A percentile compares a stretch with the other conserved stretches of the same genome.
These are phyloP conservation scores for Xylaria sp. DNA, from an alignment of 2,329 filamentous ascomycete genomes.

Conservation along the genomic window DNA sequence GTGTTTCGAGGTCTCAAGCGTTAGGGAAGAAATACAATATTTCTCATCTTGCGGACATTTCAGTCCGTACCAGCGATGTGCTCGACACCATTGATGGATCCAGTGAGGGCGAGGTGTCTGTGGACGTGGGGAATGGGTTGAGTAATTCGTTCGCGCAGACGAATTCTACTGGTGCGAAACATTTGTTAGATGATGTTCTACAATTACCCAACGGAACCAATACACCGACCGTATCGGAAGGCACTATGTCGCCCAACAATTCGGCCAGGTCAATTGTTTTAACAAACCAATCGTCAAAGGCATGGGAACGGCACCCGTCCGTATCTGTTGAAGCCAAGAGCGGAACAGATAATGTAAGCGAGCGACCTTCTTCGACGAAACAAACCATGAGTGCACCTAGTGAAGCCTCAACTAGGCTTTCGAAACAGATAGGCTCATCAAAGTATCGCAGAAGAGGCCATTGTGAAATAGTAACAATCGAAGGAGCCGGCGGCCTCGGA, in stretches of 20 bases:
- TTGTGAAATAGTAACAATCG: conserved; percentile 67
- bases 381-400: conserved; percentile 43
- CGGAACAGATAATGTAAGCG: conserved; percentile 52
- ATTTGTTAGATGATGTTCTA: conserved; percentile 47
- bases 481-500: conserved; percentile 67
- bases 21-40: conserved; percentile 49
- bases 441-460: conserved; percentile 67
- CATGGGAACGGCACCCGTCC: conserved; percentile 60
- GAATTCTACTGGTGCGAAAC: conserved; percentile 49
- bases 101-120: conserved; percentile 65
- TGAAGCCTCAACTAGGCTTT: conserved; percentile 57
- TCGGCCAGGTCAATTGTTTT: conserved; percentile 51
- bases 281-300: conserved; percentile 47
- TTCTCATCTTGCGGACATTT: conserved; percentile 58
- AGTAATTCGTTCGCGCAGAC: conserved; percentile 57
- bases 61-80: conserved; percentile 58
- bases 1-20: conserved; percentile 70
- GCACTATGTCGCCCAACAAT: conserved; percentile 54
- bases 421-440: conserved; percentile 59
- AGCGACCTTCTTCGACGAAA: conserved; percentile 49
- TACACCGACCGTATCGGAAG: conserved; percentile 42
- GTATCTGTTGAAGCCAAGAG: conserved; percentile 56
- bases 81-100: conserved; percentile 58
- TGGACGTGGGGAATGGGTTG: conserved; percentile 55
- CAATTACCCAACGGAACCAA: conserved; percentile 45